These are phyloP conservation scores for Boletus eberwhitei DNA, from an alignment of 768 basidiomycete genomes.

Conservation along the genomic window DNA sequence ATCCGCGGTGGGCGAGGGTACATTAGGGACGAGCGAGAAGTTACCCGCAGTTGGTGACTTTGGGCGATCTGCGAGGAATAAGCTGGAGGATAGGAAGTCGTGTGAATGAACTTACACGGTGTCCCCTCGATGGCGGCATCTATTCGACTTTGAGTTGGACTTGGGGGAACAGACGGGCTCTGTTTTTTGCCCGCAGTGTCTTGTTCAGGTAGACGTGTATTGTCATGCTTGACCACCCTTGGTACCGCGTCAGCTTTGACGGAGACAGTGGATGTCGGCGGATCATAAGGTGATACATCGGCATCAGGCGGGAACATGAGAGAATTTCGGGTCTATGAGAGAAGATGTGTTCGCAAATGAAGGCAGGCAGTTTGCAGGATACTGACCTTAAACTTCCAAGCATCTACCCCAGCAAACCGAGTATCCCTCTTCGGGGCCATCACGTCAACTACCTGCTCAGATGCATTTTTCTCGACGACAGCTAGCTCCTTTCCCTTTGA, in stretches of 20 bases:
- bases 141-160: slow-evolving; percentile 87
- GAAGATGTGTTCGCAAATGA: neutral
- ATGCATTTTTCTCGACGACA: slow-evolving; percentile 22
- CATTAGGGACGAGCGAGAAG: slow-evolving; percentile 76
- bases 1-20: slow-evolving; percentile 85
- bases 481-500: slow-evolving; percentile 22
- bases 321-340: slow-evolving; percentile 77
- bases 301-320: slow-evolving; percentile 96
- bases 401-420: slow-evolving; percentile 69
- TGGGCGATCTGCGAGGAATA: slow-evolving; percentile 51
- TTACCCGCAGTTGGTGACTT: slow-evolving; percentile 50
- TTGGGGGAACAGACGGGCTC: slow-evolving; percentile 62
- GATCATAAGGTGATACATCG: slow-evolving; percentile 75
- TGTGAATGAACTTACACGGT: slow-evolving; percentile 60
- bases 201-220: slow-evolving; percentile 77
- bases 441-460: slow-evolving; percentile 52
- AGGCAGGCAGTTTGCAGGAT: neutral
- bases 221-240: slow-evolving; percentile 70
- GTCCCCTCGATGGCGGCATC: slow-evolving; percentile 91
- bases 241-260: slow-evolving; percentile 40
- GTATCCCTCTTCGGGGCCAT: slow-evolving; percentile 79
- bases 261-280: slow-evolving; percentile 30
- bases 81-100: slow-evolving; percentile 3
- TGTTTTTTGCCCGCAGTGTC: slow-evolving; percentile 48
- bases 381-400: slow-evolving; percentile 77